Evolutionary conservation across 2,329 filamentous ascomycete genomes (phyloP), one percentile per base, ranked within the genome.

Genomic region (Ophiostoma sp.): DNA sequence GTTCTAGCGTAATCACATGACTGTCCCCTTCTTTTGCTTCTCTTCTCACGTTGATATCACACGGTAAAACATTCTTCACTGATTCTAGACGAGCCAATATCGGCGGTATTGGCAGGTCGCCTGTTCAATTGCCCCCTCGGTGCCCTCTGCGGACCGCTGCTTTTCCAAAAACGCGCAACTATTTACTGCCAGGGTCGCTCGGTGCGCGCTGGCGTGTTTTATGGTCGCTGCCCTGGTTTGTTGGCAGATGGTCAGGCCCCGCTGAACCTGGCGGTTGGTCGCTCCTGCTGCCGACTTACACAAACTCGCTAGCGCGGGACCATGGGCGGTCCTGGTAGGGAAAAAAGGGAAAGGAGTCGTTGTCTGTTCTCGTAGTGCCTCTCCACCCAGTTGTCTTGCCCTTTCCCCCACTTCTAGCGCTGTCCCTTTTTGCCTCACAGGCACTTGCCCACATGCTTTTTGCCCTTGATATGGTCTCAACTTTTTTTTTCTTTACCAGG

Each of bases 391-490:
- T 66, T 8, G 61, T 42, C n/a, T 59, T 33, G 45, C 25, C 42
- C 42, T 50, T 68, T 69, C 48, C 71, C 71, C 71, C 71, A 72
- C 71, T 72, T 36, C 39, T 72, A 61, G 71, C 71, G 63, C 25
- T 39, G 42, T 52, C 8, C 39, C 39, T 69, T 70, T 72, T 72
- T n/a, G 70, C 71, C 75, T 75, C 73, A 75, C 71, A 63, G 61
- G 55, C 45, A 36, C 57, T 70, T 50, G 69, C 66, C 74, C 75
- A 74, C 75, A 75, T 73, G 69, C 69, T 69, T 59, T 25, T 63
- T 39, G 52, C 42, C 52, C 63, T 45, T 72, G 72, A 64, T 57
- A 33, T 68, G 17, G 15, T 19, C 61, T 59, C 25, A 17, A 22
- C 36, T 52, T 50, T n/a, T 39, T 57, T 70, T 33, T 39, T 48